phyloP scores from a whole-genome alignment of 768 basidiomycete genomes.

The Phaeotremella skinneri region DNA sequence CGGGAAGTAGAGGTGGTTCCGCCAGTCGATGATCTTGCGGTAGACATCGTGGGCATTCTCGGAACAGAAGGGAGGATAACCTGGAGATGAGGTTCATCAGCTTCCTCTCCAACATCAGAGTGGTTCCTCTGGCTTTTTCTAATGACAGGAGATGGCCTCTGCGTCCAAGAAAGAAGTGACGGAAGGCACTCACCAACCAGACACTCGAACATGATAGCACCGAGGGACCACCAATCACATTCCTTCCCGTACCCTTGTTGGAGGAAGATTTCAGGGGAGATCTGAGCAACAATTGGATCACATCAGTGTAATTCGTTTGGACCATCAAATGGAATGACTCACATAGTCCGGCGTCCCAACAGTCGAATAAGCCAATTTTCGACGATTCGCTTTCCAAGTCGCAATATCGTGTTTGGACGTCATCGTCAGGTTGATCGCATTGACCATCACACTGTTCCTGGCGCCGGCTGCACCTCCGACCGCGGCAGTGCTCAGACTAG shows the following conservation, averaged over 20 bases:
- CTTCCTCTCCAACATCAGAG: neutral
- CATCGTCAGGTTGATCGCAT: slow-evolving; percentile 95
- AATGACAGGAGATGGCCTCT: too few species aligned
- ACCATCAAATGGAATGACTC: slow-evolving; percentile 14
- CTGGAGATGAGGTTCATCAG: slow-evolving; percentile 14
- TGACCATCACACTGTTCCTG: slow-evolving; percentile 94
- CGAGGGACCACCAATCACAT: slow-evolving; percentile 99
- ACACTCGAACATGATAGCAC: slow-evolving; percentile 98
- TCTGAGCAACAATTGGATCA: slow-evolving; percentile 49
- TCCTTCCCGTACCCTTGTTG: slow-evolving; percentile 98
- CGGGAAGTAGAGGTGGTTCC: slow-evolving; percentile 77
- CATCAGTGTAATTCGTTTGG: neutral
- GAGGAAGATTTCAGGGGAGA: slow-evolving; percentile 93
- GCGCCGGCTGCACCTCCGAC: slow-evolving; percentile 47
- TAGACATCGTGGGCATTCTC: slow-evolving; percentile 97
- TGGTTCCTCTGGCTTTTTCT: too few species aligned
- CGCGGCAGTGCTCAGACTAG: slow-evolving; percentile 38
- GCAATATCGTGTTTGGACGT: slow-evolving; percentile 78
- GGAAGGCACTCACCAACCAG: slow-evolving; percentile 62
- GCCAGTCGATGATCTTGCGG: slow-evolving; percentile 96
- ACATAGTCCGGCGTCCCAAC: slow-evolving; percentile 90
- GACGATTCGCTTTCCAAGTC: slow-evolving; percentile 97
- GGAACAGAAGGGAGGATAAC: slow-evolving; percentile 95
- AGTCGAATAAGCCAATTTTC: slow-evolving; percentile 96
- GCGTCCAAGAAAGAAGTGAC: too few species aligned